These are phyloP conservation scores for Cardamine resedifolia DNA, from an alignment of 345 rosid species.

Conservation along the genomic window DNA sequence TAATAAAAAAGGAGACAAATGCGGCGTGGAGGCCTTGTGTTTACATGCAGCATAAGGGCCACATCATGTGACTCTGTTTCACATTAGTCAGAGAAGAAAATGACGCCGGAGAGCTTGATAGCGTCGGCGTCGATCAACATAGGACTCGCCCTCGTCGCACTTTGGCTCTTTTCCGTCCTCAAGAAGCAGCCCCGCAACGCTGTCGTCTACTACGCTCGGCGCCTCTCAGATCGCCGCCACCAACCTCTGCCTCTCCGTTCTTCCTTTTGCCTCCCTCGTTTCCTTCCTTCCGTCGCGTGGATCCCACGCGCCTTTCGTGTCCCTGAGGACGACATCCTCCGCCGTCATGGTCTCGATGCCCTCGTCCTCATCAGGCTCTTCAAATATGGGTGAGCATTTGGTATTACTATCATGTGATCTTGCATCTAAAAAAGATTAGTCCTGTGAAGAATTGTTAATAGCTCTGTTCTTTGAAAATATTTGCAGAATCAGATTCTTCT, in stretches of 20 bases:
- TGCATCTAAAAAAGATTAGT: neutral
- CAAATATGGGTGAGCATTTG: conserved; percentile 67
- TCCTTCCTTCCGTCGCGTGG: conserved; percentile 87
- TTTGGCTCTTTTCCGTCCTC: conserved; percentile 73
- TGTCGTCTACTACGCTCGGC: conserved; percentile 77
- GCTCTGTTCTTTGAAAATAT: neutral
- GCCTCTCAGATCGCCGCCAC: conserved; percentile 45
- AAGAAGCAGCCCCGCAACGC: conserved; percentile 84
- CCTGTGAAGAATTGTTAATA: neutral
- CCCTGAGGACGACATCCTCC: conserved; percentile 71
- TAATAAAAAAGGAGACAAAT: conserved; percentile 7
- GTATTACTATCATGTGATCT: neutral
- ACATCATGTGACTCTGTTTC: conserved; percentile 26
- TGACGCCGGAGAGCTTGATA: conserved; percentile 66
- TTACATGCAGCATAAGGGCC: conserved; percentile 26
- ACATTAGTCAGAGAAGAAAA: conserved; percentile 24
- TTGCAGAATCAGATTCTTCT: conserved; percentile 70
- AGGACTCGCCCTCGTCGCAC: conserved; percentile 59
- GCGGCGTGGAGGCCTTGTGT: conserved; percentile 29
- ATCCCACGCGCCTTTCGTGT: conserved; percentile 66
- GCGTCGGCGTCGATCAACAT: conserved; percentile 85
- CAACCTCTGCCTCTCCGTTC: conserved; percentile 38
- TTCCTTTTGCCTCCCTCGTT: conserved; percentile 48
- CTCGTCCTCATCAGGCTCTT: conserved; percentile 78
- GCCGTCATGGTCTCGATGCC: conserved; percentile 67